Percentiles rank a stretch among this genome's conserved stretches.
phyloP scores from a whole-genome alignment of 176 grass and related monocot species.

The Carex scoparia region DNA sequence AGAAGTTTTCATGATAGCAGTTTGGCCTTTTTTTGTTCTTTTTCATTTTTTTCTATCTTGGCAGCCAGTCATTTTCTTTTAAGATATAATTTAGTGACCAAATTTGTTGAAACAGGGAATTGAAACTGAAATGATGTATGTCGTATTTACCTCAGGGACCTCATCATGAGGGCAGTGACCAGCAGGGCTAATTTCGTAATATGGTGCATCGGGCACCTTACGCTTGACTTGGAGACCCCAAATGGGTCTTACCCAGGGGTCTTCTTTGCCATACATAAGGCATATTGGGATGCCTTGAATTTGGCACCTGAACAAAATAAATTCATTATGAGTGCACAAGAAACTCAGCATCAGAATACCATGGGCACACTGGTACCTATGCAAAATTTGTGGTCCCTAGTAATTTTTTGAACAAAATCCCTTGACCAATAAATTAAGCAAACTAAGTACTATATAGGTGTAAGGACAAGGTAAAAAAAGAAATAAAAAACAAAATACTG shows the following conservation, averaged over 20 bases:
- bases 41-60: background rate
- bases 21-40: too few species aligned
- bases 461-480: background rate
- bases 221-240: slow-evolving; percentile 80
- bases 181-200: slow-evolving; percentile 95
- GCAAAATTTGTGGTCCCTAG: background rate
- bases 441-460: background rate
- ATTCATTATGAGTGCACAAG: slow-evolving; percentile 1
- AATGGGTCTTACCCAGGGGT: slow-evolving; percentile 87
- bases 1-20: background rate
- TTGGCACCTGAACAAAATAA: slow-evolving; percentile 50
- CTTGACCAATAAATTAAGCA: background rate
- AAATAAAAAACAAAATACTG: background rate
- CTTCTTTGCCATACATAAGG: slow-evolving; percentile 96
- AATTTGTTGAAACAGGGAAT: background rate
- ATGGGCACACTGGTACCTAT: background rate
- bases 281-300: slow-evolving; percentile 61
- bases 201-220: slow-evolving; percentile 72
- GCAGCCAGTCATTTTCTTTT: background rate
- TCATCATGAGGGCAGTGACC: slow-evolving; percentile 98
- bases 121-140: background rate
- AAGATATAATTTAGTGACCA: background rate
- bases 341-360: background rate
- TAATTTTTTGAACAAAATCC: background rate
- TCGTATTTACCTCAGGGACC: slow-evolving; percentile 82